Evolutionary conservation across 805 yeast genomes (phyloP).

Genomic region (Ogataea trehalophila): DNA sequence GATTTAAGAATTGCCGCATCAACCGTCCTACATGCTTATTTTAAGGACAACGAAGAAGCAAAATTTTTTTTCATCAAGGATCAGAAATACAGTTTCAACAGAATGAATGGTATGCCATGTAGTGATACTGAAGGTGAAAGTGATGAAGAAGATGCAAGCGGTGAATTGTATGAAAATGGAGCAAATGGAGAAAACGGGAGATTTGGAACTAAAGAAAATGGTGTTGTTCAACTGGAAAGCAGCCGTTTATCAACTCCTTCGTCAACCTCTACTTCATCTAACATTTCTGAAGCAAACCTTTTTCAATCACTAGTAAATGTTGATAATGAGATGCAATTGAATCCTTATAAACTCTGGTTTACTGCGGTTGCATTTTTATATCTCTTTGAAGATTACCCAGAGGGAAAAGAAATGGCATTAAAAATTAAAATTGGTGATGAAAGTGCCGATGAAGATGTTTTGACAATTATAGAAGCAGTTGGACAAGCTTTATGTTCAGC

Average conservation of each 20-base stretch:
- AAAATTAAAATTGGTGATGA: slow-evolving; percentile 54
- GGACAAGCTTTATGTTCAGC: slow-evolving; percentile 68
- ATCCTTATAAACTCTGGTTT: slow-evolving; percentile 88
- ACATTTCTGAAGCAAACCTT: slow-evolving; percentile 50
- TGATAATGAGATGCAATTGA: slow-evolving; percentile 64
- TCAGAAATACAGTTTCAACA: slow-evolving; percentile 49
- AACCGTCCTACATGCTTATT: slow-evolving; percentile 60
- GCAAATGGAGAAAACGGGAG: neutral
- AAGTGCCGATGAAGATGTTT: slow-evolving; percentile 61
- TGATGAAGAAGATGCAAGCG: slow-evolving; percentile 3
- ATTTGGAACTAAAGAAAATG: neutral
- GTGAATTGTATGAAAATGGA: neutral
- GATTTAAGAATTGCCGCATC: slow-evolving; percentile 75
- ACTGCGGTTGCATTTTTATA: slow-evolving; percentile 61
- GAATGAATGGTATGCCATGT: slow-evolving; percentile 19
- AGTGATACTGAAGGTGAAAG: slow-evolving; percentile 7
- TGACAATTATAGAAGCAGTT: slow-evolving; percentile 68
- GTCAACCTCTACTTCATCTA: slow-evolving; percentile 14
- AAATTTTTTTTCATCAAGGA: slow-evolving; percentile 59
- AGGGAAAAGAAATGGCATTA: slow-evolving; percentile 43
- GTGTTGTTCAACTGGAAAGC: slow-evolving; percentile 1
- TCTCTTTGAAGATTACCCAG: slow-evolving; percentile 52
- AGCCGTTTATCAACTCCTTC: slow-evolving; percentile 5
- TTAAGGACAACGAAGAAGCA: slow-evolving; percentile 57
- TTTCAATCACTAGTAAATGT: slow-evolving; percentile 70